Base-by-base conservation (phyloP, 257 asterid species). In the Fraxinus cuspidata region DNA sequence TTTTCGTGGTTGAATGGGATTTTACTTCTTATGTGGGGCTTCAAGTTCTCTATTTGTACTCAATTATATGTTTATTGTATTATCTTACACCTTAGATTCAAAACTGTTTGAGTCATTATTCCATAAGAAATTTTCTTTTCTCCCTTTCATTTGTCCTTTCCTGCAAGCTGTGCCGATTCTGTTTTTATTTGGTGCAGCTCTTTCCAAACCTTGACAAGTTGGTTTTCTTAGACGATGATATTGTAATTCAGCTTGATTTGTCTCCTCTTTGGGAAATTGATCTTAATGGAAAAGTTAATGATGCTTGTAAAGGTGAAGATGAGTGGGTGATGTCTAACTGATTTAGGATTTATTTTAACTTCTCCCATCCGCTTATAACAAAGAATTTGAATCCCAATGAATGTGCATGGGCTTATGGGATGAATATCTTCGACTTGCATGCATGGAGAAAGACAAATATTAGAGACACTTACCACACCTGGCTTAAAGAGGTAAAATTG, bases 341-440 rank as follows among this genome's bases (percentile, higher is more conserved):
- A 69, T 88, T 94, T 82, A 87, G 86, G 81, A 29, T 29, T 29
- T 29, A 29, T 29, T 29, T 29, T 0, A 94, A 29, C 0, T 29
- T 29, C 32, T 29, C 32, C 32, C 93, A 93, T 86, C 98, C 97
- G 18, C 91, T 89, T 60, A 85, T 95, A 78, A 87, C 94, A 10
- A 90, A 85, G 81, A 88, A 87, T 79, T 86, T 95, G 88, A 83
- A 95, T 83, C 98, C 97, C 10, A 92, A 92, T 38, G 96, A 93
- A 72, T 95, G 99, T 82, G 99, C 99, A 28, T 95, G 99, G 99
- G 99, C 97, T 19, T 95, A 93, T 76, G 98, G 99, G 78, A 95
- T 95, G 99, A 95, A 95, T 83, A 88, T 95, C 37, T 95, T 95
- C 75, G 99, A 95, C 82, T 80, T 95, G 81, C 86, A 83, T 25